Evolutionary conservation across 768 basidiomycete species (phyloP), one percentile per base, ranked within the genome.

Genomic region (Suillus hirtellus): DNA sequence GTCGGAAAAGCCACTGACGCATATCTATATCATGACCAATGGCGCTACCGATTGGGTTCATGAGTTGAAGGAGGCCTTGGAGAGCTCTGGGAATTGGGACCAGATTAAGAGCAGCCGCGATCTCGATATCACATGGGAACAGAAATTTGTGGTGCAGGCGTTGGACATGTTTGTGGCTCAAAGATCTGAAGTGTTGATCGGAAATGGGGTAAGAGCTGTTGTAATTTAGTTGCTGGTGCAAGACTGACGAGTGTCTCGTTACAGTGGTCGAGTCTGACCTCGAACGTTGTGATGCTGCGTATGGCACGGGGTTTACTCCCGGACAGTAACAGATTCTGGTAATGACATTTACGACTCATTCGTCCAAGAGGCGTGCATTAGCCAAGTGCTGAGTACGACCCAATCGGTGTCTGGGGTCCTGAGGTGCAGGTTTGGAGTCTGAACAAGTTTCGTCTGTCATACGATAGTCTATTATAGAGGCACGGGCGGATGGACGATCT

Each of bases 141-240:
- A 84, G 67, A 70, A 71, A 60, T 80, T 75, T 52, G 77, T 81
- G n/a, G 72, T 72, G 0, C 80, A 82, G 67, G 80, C 79, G 52
- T 65, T 84, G 43, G 84, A 85, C 64, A 85, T 86, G 81, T 70
- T 78, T 12, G 75, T 84, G 46, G 82, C 79, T 1, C 70, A 77
- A 63, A 71, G 74, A 60, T 82, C 82, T 6, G 80, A 83, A 60
- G 75, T 79, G 31, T 81, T 85, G 68, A 71, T 84, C 43, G 84
- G 83, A 8, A 85, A 85, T 54, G 84, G 84, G 69, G 82, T 81
- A 62, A 68, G 81, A 71, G 6, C 9, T 42, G 53, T 14, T n/a
- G 21, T 8, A 55, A 3, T 9, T 2, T 24, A 4, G n/a, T 38
- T 21, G 2, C 11, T 17, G 50, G 42, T 17, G 11, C 40, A 58